These are phyloP conservation scores for Serendipita sp. DNA, from an alignment of 768 basidiomycete genomes.

Conservation along the genomic window DNA sequence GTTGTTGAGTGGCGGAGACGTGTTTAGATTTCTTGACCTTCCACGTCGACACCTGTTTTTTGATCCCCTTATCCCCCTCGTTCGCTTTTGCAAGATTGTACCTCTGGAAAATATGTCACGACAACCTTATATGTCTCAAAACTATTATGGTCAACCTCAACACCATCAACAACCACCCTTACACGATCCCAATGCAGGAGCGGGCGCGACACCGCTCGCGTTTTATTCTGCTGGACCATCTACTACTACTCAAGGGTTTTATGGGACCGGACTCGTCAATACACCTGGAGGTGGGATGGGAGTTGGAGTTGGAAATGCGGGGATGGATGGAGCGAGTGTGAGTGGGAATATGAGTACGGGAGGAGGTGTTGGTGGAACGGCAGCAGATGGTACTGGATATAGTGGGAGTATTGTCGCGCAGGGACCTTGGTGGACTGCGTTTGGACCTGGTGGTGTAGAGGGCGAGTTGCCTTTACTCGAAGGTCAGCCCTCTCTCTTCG, in stretches of 20 bases:
- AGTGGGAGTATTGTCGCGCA: constrained; percentile 58
- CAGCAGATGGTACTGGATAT: constrained; percentile 31
- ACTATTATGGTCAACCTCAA: constrained; percentile 40
- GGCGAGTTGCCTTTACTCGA: constrained; percentile 91
- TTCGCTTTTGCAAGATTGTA: too few relatives aligned
- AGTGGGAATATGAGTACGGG: constrained; percentile 52
- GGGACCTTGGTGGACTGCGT: constrained; percentile 88
- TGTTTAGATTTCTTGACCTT: too few relatives aligned
- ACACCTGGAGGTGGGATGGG: neutral
- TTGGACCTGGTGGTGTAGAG: constrained; percentile 88
- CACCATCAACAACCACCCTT: constrained; percentile 42
- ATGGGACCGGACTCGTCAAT: neutral
- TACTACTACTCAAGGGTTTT: neutral
- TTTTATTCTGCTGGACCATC: constrained; percentile 37
- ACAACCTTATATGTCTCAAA: constrained; percentile 31
- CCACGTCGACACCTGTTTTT: too few relatives aligned
- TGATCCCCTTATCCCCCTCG: too few relatives aligned
- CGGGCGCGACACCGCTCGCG: constrained; percentile 23
- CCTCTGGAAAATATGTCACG: neutral
- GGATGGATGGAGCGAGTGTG: constrained; percentile 24
- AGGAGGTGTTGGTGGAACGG: constrained; percentile 20
- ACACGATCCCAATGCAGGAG: constrained; percentile 25
- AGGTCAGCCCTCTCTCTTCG: constrained; percentile 34
- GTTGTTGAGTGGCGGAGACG: too few relatives aligned
- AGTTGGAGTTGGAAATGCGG: too few relatives aligned